Base-by-base conservation (phyloP, 2,329 filamentous ascomycete genomes). In the Colletotrichum sublineola region DNA sequence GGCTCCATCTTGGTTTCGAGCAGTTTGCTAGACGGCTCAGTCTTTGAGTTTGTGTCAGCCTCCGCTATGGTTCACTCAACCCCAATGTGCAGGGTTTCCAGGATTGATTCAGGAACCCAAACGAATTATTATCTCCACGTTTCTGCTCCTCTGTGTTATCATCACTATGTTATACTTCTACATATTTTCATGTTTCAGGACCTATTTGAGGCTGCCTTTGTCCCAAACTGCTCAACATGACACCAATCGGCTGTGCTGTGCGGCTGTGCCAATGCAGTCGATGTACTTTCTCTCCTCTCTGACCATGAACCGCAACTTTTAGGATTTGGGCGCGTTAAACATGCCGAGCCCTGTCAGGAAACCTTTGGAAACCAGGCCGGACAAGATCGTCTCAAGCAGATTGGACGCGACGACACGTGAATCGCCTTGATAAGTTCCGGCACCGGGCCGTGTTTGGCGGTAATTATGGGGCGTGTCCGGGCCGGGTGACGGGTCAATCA, bases 271-370 rank as follows among this genome's bases (percentile, higher is more conserved):
- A 11, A 68, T 33, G 9, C 20, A 18, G 1, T 7, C 20, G 6
- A 3, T 60, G 62, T 89, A 86, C 75, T 86, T 88, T 75, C 84
- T 86, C 75, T 89, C 83, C 74, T 83, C 82, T 0, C 83, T 85
- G 76, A 86, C 84, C 2, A 85, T 85, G 77, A 82, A 82, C 33
- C 79, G 83, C 3, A 85, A 86, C 24, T 80, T 89, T 38, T 87
- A 89, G 79, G 87, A 90, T 77, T 74, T 89, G 71, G 84, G 84
- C 65, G 87, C 89, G 36, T 87, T 87, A 75, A 79, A 80, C 40
- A 82, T 83, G 0, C 80, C 77, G 2, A 82, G 86, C 75, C 85
- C 85, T 0, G 84, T 86, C 31, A 83, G 82, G 77, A 84, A 84
- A 60, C 64, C 80, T 69, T 72, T 84, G 52, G 79, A 83, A 76